Base-by-base conservation (phyloP, 495 filamentous ascomycete genomes). In the Podospora tetraspora region DNA sequence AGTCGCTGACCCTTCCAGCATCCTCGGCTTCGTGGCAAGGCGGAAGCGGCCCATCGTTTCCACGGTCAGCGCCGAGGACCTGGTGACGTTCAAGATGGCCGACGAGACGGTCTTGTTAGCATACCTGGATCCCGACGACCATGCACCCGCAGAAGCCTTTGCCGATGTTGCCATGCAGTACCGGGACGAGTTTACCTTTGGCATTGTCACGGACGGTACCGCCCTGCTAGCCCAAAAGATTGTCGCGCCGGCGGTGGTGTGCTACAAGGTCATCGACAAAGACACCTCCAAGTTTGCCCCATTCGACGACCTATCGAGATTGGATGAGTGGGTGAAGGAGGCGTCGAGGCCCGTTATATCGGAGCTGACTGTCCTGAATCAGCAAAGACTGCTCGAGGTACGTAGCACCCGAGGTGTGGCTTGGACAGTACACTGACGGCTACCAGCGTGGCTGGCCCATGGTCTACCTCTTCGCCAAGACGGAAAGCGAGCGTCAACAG, bases 381-480 rank as follows among this genome's bases (percentile, higher is more conserved):
- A 77, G 30, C 68, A 76, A 22, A 66, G 73, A 19, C 77, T 80
- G 16, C 72, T 82, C 43, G 77, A 76, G 25, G 80, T 81, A 62
- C 68, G 79, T 72, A 22, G 2, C 59, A 23, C 32, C 30, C 19
- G 9, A 9, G 16, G 22, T 11, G 10, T 66, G 63, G 58, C 59
- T 69, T n/a, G 16, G 52, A 64, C 34, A 22, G 52, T n/a, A 22
- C 56, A 22, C 23, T 52, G 2, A 52, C 43, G 19, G 43, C 19
- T n/a, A n/a, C 10, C 61, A 82, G 79, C 70, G 71, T 19, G 75
- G 71, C 1, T 80, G 78, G 74, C 78, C 80, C 1, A 78, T 82
- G 57, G 70, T 80, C 57, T 83, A 84, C 68, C 69, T 83, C 66
- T 83, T 84, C 71, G 74, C 74, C 1, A 3, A 59, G 3, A 78